phyloP scores from a whole-genome alignment of 2,329 filamentous ascomycete species.

The Cladosporium sp. region DNA sequence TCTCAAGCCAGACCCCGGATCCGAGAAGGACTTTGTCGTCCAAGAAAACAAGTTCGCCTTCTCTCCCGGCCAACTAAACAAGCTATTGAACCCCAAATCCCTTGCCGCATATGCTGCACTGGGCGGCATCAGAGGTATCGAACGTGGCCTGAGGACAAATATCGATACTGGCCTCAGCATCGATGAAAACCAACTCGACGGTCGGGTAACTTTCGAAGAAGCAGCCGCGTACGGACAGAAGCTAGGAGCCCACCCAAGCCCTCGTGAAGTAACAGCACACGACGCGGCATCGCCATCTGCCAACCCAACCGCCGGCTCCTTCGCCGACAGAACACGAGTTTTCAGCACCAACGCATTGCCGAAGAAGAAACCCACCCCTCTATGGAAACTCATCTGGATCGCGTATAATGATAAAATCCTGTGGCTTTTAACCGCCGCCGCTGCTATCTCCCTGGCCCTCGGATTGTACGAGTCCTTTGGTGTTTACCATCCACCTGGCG shows the following conservation, averaged over 20 bases:
- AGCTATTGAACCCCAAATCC: constrained; percentile 77
- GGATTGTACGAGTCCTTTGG: constrained; percentile 64
- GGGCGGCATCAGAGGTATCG: constrained; percentile 67
- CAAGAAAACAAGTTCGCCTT: constrained; percentile 82
- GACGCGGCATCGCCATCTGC: not conserved
- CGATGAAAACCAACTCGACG: constrained; percentile 65
- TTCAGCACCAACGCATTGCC: constrained; percentile 69
- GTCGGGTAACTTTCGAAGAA: constrained; percentile 65
- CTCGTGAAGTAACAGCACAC: constrained; percentile 13
- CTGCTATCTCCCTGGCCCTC: constrained; percentile 66
- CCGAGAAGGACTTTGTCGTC: constrained; percentile 71
- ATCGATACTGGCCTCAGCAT: constrained; percentile 61
- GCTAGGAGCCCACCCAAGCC: constrained; percentile 15
- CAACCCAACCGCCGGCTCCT: constrained; percentile 35
- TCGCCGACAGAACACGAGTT: constrained; percentile 64
- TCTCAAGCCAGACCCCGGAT: constrained; percentile 70
- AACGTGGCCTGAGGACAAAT: constrained; percentile 68
- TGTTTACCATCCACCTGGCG: constrained; percentile 48
- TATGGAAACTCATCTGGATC: constrained; percentile 71
- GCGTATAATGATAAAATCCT: constrained; percentile 79
- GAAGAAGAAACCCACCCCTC: constrained; percentile 64
- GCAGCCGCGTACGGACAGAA: constrained; percentile 35
- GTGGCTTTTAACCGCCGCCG: constrained; percentile 66
- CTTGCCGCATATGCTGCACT: constrained; percentile 69
- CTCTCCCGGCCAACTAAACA: constrained; percentile 73